Evolutionary conservation across 2,329 filamentous ascomycete genomes (phyloP).

Genomic region (Emmonsiellopsis sp.): DNA sequence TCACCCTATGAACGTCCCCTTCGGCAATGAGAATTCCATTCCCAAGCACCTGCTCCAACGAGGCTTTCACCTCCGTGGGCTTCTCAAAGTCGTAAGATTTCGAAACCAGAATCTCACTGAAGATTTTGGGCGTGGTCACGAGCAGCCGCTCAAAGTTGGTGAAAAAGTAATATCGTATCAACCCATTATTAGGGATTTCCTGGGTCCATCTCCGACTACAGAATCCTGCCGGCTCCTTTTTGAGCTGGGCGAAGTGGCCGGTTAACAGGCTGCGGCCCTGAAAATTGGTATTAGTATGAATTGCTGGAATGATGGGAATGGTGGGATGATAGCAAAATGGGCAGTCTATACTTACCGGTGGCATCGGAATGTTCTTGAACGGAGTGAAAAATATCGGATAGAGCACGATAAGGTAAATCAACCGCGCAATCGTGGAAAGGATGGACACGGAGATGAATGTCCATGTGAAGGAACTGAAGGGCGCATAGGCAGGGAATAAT

Average conservation of each 20-base stretch:
- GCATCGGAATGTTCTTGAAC: constrained; percentile 47
- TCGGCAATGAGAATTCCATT: constrained; percentile 59
- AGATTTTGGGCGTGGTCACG: constrained; percentile 51
- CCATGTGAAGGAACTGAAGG: neutral
- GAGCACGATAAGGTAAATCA: constrained; percentile 34
- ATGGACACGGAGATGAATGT: constrained; percentile 5
- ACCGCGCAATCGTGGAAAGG: neutral
- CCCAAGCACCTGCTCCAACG: constrained; percentile 29
- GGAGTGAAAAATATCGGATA: constrained; percentile 52
- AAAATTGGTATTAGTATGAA: neutral
- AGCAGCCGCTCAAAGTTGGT: constrained; percentile 57
- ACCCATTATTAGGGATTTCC: constrained; percentile 55
- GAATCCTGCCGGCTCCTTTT: constrained; percentile 30
- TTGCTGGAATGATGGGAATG: neutral
- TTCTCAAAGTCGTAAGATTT: constrained; percentile 64
- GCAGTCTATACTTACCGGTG: constrained; percentile 31
- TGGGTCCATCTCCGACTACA: constrained; percentile 43
- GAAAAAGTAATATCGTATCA: constrained; percentile 57
- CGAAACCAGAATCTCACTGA: constrained; percentile 60
- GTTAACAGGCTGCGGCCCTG: constrained; percentile 34
- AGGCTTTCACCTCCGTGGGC: constrained; percentile 39
- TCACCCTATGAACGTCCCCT: constrained; percentile 75
- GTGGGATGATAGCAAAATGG: neutral
- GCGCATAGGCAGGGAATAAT: constrained; percentile 1
- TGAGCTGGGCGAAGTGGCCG: constrained; percentile 34